Evolutionary conservation across 306 rosid species (phyloP).

Genomic region (Trichosanthes truncata): DNA sequence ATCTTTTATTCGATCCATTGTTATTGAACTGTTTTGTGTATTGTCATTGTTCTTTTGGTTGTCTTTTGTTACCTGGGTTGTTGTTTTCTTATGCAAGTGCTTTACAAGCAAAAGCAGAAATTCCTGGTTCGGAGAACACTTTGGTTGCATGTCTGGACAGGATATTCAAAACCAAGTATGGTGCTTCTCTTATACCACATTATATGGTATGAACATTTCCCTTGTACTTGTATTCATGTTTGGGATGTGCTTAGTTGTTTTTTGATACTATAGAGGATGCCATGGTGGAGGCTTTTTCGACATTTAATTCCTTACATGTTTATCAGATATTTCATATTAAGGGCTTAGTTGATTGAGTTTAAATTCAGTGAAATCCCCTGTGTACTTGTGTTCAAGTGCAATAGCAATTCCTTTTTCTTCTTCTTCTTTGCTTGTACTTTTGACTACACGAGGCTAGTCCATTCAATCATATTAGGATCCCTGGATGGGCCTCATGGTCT

Average conservation of each 20-base stretch:
- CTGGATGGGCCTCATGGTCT: neutral
- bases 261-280: neutral
- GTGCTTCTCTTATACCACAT: slow-evolving; percentile 75
- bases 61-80: neutral
- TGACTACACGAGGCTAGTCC: neutral
- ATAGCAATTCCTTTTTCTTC: neutral
- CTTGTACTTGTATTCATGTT: neutral
- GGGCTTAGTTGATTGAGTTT: neutral
- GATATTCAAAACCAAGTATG: slow-evolving; percentile 69
- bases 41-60: neutral
- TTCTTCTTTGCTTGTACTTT: neutral
- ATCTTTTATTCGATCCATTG: neutral
- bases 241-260: neutral
- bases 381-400: neutral
- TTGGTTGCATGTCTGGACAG: slow-evolving; percentile 68
- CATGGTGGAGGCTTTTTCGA: neutral
- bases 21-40: neutral
- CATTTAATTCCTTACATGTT: neutral
- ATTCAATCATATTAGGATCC: neutral
- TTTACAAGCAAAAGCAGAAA: slow-evolving; percentile 58
- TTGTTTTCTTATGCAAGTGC: slow-evolving; percentile 39
- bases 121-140: slow-evolving; percentile 52
- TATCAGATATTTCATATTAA: neutral
- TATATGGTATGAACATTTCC: slow-evolving; percentile 44
- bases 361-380: neutral